These are phyloP conservation scores for Gaeumannomyces tritici DNA, from an alignment of 2,329 filamentous ascomycete species.

Conservation along the genomic window DNA sequence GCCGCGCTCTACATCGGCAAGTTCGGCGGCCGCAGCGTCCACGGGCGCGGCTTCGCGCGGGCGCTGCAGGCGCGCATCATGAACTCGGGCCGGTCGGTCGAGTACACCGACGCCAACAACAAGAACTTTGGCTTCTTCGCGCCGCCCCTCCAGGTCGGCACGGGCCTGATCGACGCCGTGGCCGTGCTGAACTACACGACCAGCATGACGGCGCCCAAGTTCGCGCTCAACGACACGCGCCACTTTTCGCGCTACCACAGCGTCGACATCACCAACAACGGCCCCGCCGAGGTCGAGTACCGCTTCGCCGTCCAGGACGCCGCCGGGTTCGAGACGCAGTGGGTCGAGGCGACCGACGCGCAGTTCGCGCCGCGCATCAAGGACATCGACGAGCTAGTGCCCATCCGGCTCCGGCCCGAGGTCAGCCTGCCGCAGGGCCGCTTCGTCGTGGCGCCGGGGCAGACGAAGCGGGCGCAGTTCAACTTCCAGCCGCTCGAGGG, in stretches of 20 bases:
- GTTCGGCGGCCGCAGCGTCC: constrained; percentile 20
- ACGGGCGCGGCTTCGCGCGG: constrained; percentile 21
- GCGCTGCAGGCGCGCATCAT: constrained; percentile 20
- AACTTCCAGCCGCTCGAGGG: constrained; percentile 14
- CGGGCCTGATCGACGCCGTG: constrained; percentile 28
- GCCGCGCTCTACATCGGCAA: constrained; percentile 27
- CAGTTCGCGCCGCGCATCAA: not conserved
- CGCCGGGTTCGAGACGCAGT: constrained; percentile 24
- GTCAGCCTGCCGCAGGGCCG: constrained; percentile 9
- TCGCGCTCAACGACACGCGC: constrained; percentile 34
- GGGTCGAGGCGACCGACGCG: not conserved
- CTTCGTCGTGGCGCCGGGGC: constrained; percentile 15
- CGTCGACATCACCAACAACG: constrained; percentile 26
- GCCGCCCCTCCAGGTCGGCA: constrained; percentile 23
- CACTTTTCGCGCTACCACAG: constrained; percentile 22
- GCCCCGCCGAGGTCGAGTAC: constrained; percentile 22
- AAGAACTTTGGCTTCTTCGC: constrained; percentile 15
- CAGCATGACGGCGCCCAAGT: constrained; percentile 23
- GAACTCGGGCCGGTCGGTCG: constrained; percentile 19
- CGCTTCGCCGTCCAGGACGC: constrained; percentile 18
- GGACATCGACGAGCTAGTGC: constrained; percentile 9
- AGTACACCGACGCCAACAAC: constrained; percentile 17
- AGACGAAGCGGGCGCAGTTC: constrained; percentile 15
- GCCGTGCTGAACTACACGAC: constrained; percentile 28
- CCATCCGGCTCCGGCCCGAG: constrained; percentile 6